Conservation (phyloP, 1,284 basidiomycete species). For the Serendipita sp. region DNA sequence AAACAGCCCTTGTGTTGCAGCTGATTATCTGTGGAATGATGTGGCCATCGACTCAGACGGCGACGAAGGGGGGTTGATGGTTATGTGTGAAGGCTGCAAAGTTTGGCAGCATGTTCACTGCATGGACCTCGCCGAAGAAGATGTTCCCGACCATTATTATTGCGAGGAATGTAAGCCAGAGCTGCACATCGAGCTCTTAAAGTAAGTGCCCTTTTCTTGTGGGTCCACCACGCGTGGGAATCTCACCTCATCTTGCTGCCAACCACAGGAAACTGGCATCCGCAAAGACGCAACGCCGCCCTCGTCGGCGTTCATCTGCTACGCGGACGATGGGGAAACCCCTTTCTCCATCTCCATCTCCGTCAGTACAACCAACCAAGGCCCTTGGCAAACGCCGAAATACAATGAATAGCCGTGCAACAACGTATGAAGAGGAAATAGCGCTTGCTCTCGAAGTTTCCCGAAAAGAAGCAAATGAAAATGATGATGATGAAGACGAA, state of each 20-base stretch:
- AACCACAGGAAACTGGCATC: constrained; percentile 37
- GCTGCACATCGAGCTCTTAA: constrained; percentile 63
- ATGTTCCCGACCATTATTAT: constrained; percentile 44
- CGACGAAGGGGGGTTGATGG: constrained; percentile 59
- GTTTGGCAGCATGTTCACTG: constrained; percentile 98
- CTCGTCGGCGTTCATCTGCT: constrained; percentile 22
- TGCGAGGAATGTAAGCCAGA: constrained; percentile 92
- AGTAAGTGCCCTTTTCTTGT: constrained; percentile 31
- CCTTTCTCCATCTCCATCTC: constrained; percentile 2
- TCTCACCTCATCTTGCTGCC: neutral
- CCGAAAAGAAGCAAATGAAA: constrained; percentile 23
- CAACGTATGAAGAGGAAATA: constrained; percentile 80
- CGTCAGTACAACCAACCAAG: constrained; percentile 1
- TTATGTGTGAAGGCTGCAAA: constrained; percentile 92
- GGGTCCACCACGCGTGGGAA: constrained; percentile 1
- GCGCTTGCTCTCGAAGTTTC: constrained; percentile 47
- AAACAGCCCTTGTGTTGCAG: neutral
- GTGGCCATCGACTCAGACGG: constrained; percentile 69
- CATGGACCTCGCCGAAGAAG: constrained; percentile 72
- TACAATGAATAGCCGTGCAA: constrained; percentile 95
- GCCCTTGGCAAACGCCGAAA: constrained; percentile 67
- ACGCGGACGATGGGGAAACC: constrained; percentile 24
- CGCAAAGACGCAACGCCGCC: constrained; percentile 27
- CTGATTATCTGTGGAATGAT: constrained; percentile 29
- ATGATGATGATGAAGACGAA: constrained; percentile 33